Conservation (phyloP, 805 yeast genomes). For the Maudiozyma serrabonitensis region DNA sequence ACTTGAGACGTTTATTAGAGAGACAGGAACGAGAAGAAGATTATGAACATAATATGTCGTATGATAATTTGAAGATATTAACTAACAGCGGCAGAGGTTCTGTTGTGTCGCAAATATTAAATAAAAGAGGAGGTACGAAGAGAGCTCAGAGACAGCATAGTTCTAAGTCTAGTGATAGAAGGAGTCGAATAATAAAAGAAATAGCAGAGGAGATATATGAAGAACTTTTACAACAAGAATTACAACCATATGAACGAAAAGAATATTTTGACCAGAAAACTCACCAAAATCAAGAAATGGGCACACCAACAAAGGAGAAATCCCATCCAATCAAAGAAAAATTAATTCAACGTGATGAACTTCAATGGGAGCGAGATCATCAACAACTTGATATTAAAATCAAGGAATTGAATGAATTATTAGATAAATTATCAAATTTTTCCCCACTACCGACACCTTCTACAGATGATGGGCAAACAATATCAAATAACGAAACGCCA, state of each 20-base stretch:
- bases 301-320: no score
- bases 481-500: not conserved
- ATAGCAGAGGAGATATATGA: not conserved
- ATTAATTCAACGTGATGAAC: not conserved
- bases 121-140: not conserved
- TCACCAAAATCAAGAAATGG: no score
- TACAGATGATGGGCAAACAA: not conserved
- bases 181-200: not conserved
- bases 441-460: slow-evolving; percentile 5
- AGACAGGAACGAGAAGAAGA: not conserved
- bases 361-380: slow-evolving; percentile 1
- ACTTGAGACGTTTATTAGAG: not conserved
- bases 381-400: slow-evolving; percentile 7
- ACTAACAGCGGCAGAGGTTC: not conserved
- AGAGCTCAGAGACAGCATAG: not conserved
- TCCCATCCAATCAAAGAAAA: not conserved
- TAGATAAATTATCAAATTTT: slow-evolving; percentile 3
- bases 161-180: not conserved
- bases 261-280: no score
- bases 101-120: not conserved
- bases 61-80: not conserved
- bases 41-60: not conserved
- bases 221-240: not conserved
- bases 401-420: slow-evolving; percentile 5
- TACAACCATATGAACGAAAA: no score